Evolutionary conservation across 768 basidiomycete genomes (phyloP).

Genomic region (Suillus bovinus): DNA sequence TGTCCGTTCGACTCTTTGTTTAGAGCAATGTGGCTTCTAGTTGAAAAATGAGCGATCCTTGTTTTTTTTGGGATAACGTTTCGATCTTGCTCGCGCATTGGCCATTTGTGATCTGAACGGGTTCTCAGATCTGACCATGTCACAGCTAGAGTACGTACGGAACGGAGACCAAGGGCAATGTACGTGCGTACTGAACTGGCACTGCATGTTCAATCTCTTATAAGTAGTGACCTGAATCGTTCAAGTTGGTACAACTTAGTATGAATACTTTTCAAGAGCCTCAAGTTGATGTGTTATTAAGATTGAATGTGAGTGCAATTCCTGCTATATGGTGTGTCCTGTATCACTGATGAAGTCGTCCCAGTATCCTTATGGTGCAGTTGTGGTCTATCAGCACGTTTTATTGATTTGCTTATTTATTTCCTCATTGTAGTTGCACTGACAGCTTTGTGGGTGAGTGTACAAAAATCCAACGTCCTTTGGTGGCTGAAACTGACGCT

Average conservation of each 20-base stretch:
- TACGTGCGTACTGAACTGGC: neutral
- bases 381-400: neutral
- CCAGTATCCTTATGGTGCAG: slow-evolving; percentile 1
- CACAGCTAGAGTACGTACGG: too few relatives aligned
- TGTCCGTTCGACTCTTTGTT: neutral
- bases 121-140: too few relatives aligned
- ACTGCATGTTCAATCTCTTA: neutral
- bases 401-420: neutral
- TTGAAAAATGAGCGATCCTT: too few relatives aligned
- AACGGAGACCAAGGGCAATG: neutral
- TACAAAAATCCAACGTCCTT: neutral
- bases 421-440: neutral
- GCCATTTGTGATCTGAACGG: neutral
- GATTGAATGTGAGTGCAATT: neutral
- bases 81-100: too few relatives aligned
- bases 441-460: neutral
- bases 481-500: neutral
- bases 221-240: neutral
- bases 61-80: too few relatives aligned
- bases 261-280: neutral
- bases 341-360: neutral
- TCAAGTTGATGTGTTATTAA: neutral
- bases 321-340: neutral
- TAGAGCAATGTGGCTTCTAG: too few relatives aligned
- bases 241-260: too few relatives aligned